Percentiles rank a stretch among this genome's conserved stretches.
Evolutionary conservation across 1,284 basidiomycete genomes (phyloP).

Genomic region (Sanghuangporus baumii): DNA sequence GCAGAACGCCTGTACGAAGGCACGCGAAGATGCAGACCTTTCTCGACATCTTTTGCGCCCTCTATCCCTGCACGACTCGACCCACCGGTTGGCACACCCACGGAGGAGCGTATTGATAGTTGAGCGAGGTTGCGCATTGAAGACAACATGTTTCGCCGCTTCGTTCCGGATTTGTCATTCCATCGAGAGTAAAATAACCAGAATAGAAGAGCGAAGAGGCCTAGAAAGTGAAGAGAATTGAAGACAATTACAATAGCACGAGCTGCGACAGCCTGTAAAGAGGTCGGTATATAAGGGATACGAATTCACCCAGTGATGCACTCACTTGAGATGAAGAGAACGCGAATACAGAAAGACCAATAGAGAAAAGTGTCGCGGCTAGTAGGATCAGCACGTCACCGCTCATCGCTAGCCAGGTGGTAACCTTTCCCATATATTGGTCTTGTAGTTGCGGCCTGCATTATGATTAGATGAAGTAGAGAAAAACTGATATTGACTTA

Average conservation of each 20-base stretch:
- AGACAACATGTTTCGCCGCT: neutral
- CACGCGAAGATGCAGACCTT: neutral
- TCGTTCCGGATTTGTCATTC: neutral
- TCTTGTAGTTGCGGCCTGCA: neutral
- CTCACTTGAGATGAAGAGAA: constrained; percentile 11
- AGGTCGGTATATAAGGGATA: neutral
- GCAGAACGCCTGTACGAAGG: neutral
- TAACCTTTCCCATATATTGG: neutral
- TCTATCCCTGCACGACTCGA: neutral
- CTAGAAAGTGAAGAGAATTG: constrained; percentile 3
- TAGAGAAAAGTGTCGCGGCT: constrained; percentile 4
- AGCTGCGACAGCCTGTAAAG: neutral
- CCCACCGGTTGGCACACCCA: neutral
- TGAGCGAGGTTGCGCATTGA: neutral
- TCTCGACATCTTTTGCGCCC: neutral
- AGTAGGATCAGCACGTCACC: neutral
- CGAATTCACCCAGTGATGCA: neutral
- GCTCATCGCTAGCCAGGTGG: neutral
- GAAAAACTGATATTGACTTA: neutral
- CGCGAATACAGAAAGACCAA: constrained; percentile 8
- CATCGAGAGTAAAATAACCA: neutral
- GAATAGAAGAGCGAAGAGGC: neutral
- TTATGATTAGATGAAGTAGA: neutral
- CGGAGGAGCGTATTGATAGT: neutral
- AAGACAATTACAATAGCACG: constrained; percentile 1